Conservation (phyloP, 306 rosid genomes). For the Medicago arabica region DNA sequence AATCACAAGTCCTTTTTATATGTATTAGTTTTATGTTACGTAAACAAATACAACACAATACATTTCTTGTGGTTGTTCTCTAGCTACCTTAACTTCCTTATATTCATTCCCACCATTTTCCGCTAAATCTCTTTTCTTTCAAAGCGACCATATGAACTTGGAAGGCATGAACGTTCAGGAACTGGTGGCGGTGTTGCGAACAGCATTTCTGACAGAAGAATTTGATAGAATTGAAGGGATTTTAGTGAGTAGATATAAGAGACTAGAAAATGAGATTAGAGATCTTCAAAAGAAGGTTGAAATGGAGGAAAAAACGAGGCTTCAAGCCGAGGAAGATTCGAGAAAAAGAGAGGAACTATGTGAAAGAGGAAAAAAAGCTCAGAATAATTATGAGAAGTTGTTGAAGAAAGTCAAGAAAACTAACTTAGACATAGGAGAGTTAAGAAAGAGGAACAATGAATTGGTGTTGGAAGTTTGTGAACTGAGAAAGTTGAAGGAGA, state of each 20-base stretch:
- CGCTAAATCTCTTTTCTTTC: neutral
- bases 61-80: too few relatives aligned
- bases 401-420: conserved; percentile 20
- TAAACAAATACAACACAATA: too few relatives aligned
- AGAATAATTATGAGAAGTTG: conserved; percentile 36
- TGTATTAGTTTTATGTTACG: too few relatives aligned
- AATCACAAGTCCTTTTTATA: too few relatives aligned
- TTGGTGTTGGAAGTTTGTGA: neutral
- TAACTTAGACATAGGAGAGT: neutral
- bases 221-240: neutral
- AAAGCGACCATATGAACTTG: neutral
- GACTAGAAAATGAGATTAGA: neutral
- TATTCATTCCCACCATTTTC: too few relatives aligned
- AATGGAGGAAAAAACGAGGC: neutral
- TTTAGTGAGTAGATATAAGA: neutral
- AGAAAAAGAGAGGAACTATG: conserved; percentile 19
- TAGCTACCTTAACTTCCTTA: too few relatives aligned
- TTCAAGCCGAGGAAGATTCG: conserved; percentile 25
- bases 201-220: neutral
- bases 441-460: neutral
- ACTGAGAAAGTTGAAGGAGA: neutral
- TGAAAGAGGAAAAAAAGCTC: neutral
- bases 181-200: neutral
- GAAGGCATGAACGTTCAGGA: neutral
- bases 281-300: neutral